These are phyloP conservation scores for Colletotrichum lini DNA, from an alignment of 2,329 filamentous ascomycete species.

Conservation along the genomic window DNA sequence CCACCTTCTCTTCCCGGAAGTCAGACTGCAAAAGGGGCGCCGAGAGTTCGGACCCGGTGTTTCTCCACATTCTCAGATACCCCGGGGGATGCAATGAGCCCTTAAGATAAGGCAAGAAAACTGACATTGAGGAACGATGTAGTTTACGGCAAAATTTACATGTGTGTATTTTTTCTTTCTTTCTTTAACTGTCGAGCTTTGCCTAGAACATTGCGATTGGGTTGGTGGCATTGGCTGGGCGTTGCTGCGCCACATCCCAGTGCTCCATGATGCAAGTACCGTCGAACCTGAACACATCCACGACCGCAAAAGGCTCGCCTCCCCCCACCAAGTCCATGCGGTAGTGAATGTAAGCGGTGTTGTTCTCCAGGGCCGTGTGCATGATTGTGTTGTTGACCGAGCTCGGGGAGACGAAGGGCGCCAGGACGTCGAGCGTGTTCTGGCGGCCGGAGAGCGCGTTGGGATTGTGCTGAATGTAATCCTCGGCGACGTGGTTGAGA, in stretches of 20 bases:
- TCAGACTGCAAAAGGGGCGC: background rate
- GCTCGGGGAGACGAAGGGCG: slow-evolving; percentile 22
- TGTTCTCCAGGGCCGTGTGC: slow-evolving; percentile 19
- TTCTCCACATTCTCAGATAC: background rate
- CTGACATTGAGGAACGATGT: background rate
- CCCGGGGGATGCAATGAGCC: too few relatives aligned
- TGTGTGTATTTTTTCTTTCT: too few relatives aligned
- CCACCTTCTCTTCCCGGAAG: background rate
- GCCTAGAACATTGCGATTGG: slow-evolving; percentile 33
- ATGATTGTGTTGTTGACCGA: slow-evolving; percentile 31
- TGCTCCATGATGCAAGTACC: slow-evolving; percentile 42
- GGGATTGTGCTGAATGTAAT: slow-evolving; percentile 43
- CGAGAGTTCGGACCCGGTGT: background rate
- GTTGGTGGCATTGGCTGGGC: slow-evolving; percentile 31
- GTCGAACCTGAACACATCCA: slow-evolving; percentile 40
- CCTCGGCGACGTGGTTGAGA: slow-evolving; percentile 32
- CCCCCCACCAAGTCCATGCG: slow-evolving; percentile 31
- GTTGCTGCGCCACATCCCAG: slow-evolving; percentile 40
- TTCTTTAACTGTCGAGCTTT: too few relatives aligned
- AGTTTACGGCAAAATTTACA: too few relatives aligned
- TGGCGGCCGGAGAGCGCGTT: slow-evolving; percentile 29
- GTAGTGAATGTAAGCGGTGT: slow-evolving; percentile 32
- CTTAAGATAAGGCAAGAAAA: background rate
- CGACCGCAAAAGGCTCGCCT: slow-evolving; percentile 20
- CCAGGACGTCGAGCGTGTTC: slow-evolving; percentile 20